Evolutionary conservation across 73 alveolate genomes (phyloP).

Genomic region (Stentor roeselii): DNA sequence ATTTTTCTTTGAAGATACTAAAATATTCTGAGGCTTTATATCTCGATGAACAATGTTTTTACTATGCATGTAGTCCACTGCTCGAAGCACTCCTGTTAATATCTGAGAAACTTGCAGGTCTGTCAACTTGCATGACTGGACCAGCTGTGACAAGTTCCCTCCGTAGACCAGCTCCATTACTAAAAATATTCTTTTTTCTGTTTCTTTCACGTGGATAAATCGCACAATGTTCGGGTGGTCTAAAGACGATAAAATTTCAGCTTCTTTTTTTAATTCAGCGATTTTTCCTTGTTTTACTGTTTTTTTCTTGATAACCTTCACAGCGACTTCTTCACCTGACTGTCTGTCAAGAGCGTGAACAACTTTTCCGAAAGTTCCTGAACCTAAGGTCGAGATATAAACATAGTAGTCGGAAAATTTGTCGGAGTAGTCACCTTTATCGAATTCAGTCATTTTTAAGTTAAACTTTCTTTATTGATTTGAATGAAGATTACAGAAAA

Average conservation of each 20-base stretch:
- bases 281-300: slow-evolving; percentile 23
- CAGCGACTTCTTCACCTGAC: background rate
- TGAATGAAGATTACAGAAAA: too few relatives aligned
- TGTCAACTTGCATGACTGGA: slow-evolving; percentile 19
- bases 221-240: slow-evolving; percentile 30
- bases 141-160: slow-evolving; percentile 51
- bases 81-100: slow-evolving; percentile 17
- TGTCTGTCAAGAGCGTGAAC: slow-evolving; percentile 13
- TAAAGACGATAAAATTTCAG: slow-evolving; percentile 29
- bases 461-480: too few relatives aligned
- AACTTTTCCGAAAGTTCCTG: slow-evolving; percentile 49
- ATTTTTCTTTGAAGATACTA: slow-evolving; percentile 40
- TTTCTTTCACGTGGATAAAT: background rate
- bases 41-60: slow-evolving; percentile 58
- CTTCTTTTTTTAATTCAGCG: slow-evolving; percentile 34
- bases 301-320: slow-evolving; percentile 30
- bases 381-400: slow-evolving; percentile 22
- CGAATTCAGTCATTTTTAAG: too few relatives aligned
- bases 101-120: slow-evolving; percentile 4
- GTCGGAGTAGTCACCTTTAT: too few relatives aligned
- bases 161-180: slow-evolving; percentile 72
- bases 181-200: slow-evolving; percentile 28
- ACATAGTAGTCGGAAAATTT: too few relatives aligned
- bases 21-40: slow-evolving; percentile 55
- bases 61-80: slow-evolving; percentile 9